Base-by-base conservation (phyloP, 306 rosid genomes). In the Hippophae rhamnoides region DNA sequence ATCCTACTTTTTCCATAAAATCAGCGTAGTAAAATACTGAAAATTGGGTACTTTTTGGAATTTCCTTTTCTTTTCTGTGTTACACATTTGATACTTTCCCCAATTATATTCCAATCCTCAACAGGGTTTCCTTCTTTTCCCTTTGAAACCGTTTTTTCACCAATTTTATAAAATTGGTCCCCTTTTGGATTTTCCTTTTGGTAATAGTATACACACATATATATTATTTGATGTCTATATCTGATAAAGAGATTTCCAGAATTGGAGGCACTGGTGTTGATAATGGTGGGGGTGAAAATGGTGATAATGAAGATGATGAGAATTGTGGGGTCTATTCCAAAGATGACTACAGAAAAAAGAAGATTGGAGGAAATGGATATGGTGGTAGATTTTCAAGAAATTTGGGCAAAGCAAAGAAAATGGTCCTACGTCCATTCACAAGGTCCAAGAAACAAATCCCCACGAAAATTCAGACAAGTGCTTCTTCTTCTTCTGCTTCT, bases 151-250 rank as follows among this genome's bases (percentile, higher is more conserved):
- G 31, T 13, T 6, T 31, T 14, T 54, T 31, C 27, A 13, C 44
- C 13, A 63, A 18, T 54, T 42, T 55, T 3, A 13, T 63, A 18
- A 10, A 31, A 5, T 27, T 43, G 47, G 18, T 50, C 7, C 47
- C 26, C 13, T 51, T 43, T 52, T 66, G 55, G 63, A 13, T 27
- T 59, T 13, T 40, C 41, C 41, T 10, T 53, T 43, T 43, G 46
- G 44, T n/a, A 48, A 48, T 7, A 12, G 26, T 43, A 8, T 53
- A 41, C 13, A 60, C 57, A 50, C 27, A 47, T 42, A 25, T 13
- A 23, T 59, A 44, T 26, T 57, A 51, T 25, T 72, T 63, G 67
- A 87, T 83, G 86, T 81, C 95, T 74, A 72, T 61, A 62, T 47
- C 78, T 69, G 74, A 60, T 42, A 52, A 73, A 55, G 86, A 74